A percentile compares a stretch with the other conserved stretches of the same genome.
Conservation (phyloP, 2,329 filamentous ascomycete species). For the Harringtonia aguacate region DNA sequence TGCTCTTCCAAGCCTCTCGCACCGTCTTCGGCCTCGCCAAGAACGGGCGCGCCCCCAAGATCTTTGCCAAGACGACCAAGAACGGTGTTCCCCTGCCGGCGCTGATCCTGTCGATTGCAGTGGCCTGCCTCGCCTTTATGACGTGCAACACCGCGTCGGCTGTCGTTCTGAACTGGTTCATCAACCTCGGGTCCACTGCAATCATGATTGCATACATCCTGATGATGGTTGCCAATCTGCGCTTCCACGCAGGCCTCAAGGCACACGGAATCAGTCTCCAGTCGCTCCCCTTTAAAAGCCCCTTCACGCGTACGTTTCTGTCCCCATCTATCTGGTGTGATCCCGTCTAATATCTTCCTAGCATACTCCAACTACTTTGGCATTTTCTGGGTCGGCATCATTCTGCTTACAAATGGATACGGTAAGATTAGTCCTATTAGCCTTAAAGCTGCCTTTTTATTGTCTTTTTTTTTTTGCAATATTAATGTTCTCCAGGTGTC, state of each 20-base stretch:
- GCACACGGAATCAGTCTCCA: conserved; percentile 3
- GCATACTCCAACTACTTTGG: conserved; percentile 2
- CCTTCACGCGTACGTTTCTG: conserved; percentile 1
- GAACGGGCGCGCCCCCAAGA: too few species aligned
- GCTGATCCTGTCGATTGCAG: too few species aligned
- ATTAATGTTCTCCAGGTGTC: background rate
- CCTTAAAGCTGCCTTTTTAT: background rate
- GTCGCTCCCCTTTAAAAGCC: conserved; percentile 2
- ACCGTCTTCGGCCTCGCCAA: too few species aligned
- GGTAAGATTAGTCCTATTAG: background rate
- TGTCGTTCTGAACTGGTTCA: too few species aligned
- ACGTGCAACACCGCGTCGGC: too few species aligned
- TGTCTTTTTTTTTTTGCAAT: background rate
- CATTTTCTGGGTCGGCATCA: conserved; percentile 1
- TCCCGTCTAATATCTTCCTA: background rate
- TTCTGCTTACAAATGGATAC: background rate
- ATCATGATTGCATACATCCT: conserved; percentile 2
- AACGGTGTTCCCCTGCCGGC: too few species aligned
- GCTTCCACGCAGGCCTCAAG: conserved; percentile 1
- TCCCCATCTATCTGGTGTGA: background rate
- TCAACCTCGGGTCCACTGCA: background rate
- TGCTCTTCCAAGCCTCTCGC: too few species aligned
- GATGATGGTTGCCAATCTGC: conserved; percentile 9
- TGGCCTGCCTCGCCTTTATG: too few species aligned
- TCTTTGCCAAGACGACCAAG: too few species aligned